These are phyloP conservation scores for Kuraishia ogatae DNA, from an alignment of 805 yeast genomes.

Conservation along the genomic window DNA sequence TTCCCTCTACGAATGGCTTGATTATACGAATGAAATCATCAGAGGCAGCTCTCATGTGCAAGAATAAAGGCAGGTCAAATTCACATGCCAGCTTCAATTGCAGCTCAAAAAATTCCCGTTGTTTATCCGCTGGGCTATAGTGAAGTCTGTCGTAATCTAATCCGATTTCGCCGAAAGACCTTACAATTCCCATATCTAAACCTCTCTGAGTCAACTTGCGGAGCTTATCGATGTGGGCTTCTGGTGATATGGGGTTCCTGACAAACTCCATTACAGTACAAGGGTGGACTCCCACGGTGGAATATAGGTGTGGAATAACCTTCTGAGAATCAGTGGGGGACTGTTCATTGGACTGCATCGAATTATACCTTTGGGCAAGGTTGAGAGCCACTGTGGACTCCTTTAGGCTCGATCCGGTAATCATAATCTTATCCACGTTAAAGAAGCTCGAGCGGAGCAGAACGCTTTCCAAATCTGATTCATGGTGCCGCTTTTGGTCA, in stretches of 20 bases:
- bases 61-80: conserved; percentile 64
- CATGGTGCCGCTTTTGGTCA: conserved; percentile 61
- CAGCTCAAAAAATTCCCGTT: conserved; percentile 52
- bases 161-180: conserved; percentile 94
- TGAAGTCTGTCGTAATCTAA: conserved; percentile 87
- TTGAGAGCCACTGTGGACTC: conserved; percentile 61
- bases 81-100: conserved; percentile 66
- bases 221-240: conserved; percentile 37
- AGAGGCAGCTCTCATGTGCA: conserved; percentile 84
- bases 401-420: conserved; percentile 73
- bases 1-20: conserved; percentile 47
- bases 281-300: conserved; percentile 95
- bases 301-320: conserved; percentile 24
- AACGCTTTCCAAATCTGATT: conserved; percentile 55
- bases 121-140: conserved; percentile 62
- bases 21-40: conserved; percentile 67
- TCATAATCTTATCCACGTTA: conserved; percentile 60
- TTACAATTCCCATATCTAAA: conserved; percentile 40
- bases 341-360: too few species aligned
- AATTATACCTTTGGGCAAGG: conserved; percentile 30
- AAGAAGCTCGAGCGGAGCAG: conserved; percentile 55
- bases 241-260: conserved; percentile 14
- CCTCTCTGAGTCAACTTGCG: conserved; percentile 42
- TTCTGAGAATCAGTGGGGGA: too few species aligned
- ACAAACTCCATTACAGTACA: conserved; percentile 63